These are phyloP conservation scores for Clarireedia paspali DNA, from an alignment of 2,329 filamentous ascomycete species.

Conservation along the genomic window DNA sequence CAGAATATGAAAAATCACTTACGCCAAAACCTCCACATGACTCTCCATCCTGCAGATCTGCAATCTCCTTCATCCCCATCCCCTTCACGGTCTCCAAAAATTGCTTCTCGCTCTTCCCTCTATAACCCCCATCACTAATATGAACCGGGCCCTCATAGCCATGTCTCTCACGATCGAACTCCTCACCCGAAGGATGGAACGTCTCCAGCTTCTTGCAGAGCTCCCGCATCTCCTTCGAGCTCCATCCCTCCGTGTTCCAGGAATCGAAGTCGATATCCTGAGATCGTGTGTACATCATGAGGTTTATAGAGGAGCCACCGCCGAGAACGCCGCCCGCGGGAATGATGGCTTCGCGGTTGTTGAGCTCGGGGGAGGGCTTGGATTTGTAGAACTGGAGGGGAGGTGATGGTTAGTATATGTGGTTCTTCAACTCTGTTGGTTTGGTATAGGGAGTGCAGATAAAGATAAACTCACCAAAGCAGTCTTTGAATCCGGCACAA, in stretches of 20 bases:
- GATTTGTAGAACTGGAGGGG: slow-evolving; percentile 47
- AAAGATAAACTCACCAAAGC: slow-evolving; percentile 26
- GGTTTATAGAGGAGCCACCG: slow-evolving; percentile 54
- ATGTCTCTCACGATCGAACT: slow-evolving; percentile 33
- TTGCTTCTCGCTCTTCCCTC: slow-evolving; percentile 36
- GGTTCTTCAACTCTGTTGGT: too few species aligned
- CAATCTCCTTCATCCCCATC: slow-evolving; percentile 43
- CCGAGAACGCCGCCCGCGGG: slow-evolving; percentile 45
- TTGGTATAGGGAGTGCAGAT: not conserved
- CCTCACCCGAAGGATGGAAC: slow-evolving; percentile 30
- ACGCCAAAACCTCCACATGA: slow-evolving; percentile 30
- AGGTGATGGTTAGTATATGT: not conserved
- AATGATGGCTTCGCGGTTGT: slow-evolving; percentile 36
- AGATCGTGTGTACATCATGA: slow-evolving; percentile 44
- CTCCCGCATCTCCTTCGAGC: slow-evolving; percentile 42
- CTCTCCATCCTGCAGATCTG: slow-evolving; percentile 46
- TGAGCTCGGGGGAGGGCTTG: slow-evolving; percentile 38
- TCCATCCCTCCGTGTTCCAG: slow-evolving; percentile 46
- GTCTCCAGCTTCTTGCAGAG: slow-evolving; percentile 52
- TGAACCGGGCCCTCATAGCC: slow-evolving; percentile 48
- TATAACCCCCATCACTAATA: slow-evolving; percentile 43
- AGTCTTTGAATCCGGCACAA: slow-evolving; percentile 40
- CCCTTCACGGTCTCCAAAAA: slow-evolving; percentile 41
- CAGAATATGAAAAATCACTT: slow-evolving; percentile 5
- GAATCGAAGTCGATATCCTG: slow-evolving; percentile 42